Conservation (phyloP, 345 rosid species). For the Aethionema arabicum region DNA sequence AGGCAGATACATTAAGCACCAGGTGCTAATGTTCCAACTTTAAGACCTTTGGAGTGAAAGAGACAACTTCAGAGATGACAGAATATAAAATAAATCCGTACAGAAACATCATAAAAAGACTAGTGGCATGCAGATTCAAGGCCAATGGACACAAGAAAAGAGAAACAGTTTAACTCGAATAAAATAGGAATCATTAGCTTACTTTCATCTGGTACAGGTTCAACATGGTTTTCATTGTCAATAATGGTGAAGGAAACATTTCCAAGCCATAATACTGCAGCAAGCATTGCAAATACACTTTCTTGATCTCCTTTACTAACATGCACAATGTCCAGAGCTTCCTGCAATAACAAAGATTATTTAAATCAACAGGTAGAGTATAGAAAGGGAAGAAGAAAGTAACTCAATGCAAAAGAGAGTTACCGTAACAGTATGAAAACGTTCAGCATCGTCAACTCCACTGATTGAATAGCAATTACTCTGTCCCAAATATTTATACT, state of each 20-base stretch:
- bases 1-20: constrained; percentile 2
- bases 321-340: constrained; percentile 95
- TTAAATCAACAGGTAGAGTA: not conserved
- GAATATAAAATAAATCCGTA: constrained; percentile 16
- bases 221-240: constrained; percentile 96
- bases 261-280: constrained; percentile 99
- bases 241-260: constrained; percentile 68
- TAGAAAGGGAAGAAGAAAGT: constrained; percentile 20
- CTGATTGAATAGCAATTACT: constrained; percentile 73
- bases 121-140: constrained; percentile 6
- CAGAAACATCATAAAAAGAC: not conserved
- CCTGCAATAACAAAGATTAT: constrained; percentile 48
- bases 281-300: constrained; percentile 89
- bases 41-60: constrained; percentile 12
- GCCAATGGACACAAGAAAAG: not conserved
- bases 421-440: constrained; percentile 69
- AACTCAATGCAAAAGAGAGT: constrained; percentile 10
- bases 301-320: constrained; percentile 96
- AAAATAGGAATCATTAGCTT: constrained; percentile 33
- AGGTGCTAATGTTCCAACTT: constrained; percentile 1
- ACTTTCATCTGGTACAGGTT: constrained; percentile 84
- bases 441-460: constrained; percentile 87
- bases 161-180: constrained; percentile 5
- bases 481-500: constrained; percentile 83
- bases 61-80: constrained; percentile 20